These are phyloP conservation scores for Exophiala xenobiotica DNA, from an alignment of 2,329 filamentous ascomycete genomes.

Conservation along the genomic window DNA sequence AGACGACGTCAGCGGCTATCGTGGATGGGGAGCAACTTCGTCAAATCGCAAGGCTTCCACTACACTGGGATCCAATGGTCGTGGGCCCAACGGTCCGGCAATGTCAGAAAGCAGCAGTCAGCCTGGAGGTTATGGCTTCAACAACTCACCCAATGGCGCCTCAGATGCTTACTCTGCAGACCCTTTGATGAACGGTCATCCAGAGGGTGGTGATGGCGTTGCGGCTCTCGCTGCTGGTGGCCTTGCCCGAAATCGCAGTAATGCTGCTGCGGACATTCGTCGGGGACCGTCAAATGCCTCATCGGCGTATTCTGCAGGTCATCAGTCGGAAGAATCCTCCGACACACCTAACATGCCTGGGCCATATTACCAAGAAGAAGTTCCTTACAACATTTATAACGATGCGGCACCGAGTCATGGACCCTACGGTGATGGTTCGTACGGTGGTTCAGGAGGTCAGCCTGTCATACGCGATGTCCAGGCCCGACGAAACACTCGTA, in stretches of 20 bases:
- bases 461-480: slow-evolving; percentile 92
- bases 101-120: slow-evolving; percentile 70
- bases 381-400: slow-evolving; percentile 53
- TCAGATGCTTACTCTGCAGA: slow-evolving; percentile 72
- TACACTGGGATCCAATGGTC: slow-evolving; percentile 72
- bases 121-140: slow-evolving; percentile 51
- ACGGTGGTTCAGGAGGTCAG: slow-evolving; percentile 54
- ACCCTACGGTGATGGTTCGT: slow-evolving; percentile 56
- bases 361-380: slow-evolving; percentile 55
- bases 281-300: slow-evolving; percentile 94
- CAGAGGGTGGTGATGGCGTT: slow-evolving; percentile 35
- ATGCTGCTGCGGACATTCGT: slow-evolving; percentile 67
- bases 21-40: slow-evolving; percentile 85
- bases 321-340: slow-evolving; percentile 60
- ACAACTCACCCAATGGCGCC: slow-evolving; percentile 62
- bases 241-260: slow-evolving; percentile 31
- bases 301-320: slow-evolving; percentile 77
- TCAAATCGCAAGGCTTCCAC: slow-evolving; percentile 83
- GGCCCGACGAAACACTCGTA: slow-evolving; percentile 87
- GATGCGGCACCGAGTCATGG: slow-evolving; percentile 45
- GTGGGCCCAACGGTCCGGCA: slow-evolving; percentile 52
- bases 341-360: slow-evolving; percentile 49
- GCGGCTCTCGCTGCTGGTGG: slow-evolving; percentile 61
- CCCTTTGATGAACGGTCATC: slow-evolving; percentile 46
- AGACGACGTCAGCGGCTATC: slow-evolving; percentile 79